These are phyloP conservation scores for Colletotrichum phormii DNA, from an alignment of 2,329 filamentous ascomycete genomes.

Conservation along the genomic window DNA sequence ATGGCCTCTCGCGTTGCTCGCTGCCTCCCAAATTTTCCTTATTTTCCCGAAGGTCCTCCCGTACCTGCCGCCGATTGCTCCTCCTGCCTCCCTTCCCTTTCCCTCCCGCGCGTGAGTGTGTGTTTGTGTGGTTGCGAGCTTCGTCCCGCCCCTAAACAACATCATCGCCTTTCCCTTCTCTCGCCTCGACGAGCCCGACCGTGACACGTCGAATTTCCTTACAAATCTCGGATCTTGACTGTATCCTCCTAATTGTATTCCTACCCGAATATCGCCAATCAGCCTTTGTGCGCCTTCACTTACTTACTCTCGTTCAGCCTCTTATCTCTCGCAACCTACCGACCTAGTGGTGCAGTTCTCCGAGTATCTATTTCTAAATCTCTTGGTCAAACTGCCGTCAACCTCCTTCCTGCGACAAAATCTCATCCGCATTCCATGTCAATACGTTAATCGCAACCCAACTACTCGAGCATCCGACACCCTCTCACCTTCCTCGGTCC, in stretches of 20 bases:
- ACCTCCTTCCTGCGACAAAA: conserved; percentile 25
- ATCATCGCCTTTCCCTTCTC: conserved; percentile 9
- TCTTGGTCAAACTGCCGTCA: not conserved
- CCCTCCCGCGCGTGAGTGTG: conserved; percentile 21
- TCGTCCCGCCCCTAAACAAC: conserved; percentile 20
- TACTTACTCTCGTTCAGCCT: conserved; percentile 33
- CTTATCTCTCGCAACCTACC: not conserved
- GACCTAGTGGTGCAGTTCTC: conserved; percentile 2
- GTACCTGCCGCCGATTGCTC: conserved; percentile 10
- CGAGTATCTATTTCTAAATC: conserved; percentile 2
- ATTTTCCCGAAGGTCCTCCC: conserved; percentile 31
- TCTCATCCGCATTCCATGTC: not conserved
- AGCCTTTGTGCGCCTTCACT: not conserved
- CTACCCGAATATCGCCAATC: conserved; percentile 11
- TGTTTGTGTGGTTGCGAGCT: conserved; percentile 28
- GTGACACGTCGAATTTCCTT: conserved; percentile 18
- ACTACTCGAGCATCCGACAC: conserved; percentile 1
- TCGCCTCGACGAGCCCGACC: conserved; percentile 22
- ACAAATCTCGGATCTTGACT: conserved; percentile 13
- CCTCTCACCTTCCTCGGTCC: conserved; percentile 20
- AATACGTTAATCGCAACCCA: conserved; percentile 11
- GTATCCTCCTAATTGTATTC: conserved; percentile 33
- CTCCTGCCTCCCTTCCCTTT: conserved; percentile 16
- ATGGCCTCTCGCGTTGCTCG: conserved; percentile 2
- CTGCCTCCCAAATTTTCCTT: conserved; percentile 30